Base-by-base conservation (phyloP, 768 basidiomycete species). In the Trametes cingulata region DNA sequence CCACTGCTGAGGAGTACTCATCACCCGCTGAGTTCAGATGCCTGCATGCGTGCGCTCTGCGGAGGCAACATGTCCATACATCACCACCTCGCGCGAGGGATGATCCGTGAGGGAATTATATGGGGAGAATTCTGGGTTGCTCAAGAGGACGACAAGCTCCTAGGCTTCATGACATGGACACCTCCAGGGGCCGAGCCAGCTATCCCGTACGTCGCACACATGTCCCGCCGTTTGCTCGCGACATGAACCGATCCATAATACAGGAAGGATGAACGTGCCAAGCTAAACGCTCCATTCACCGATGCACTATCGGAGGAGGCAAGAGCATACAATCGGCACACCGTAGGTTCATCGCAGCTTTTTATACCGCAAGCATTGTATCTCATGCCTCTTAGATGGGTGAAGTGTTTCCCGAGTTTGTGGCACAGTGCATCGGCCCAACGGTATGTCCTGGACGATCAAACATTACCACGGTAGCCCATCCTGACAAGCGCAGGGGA, bases 71-170 rank as follows among this genome's bases (percentile, higher is more conserved):
- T 19, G 5, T 25, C 46, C 12, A 41, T 40, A 9, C 25, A 17
- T 9, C 36, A 7, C 13, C 46, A 39, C 8, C 36, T 39, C 3
- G 46, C 55, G 24, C 55, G 55, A 0, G 46, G 36, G 36, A 40
- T 47, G 55, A 39, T 56, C 36, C 35, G 17, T 13, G 55, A 56
- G 19, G 45, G 45, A 6, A 46, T 48, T 17, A 29, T 19, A 7
- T 56, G 55, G 55, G 55, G 55, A 24, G 55, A 56, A 12, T 49
- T 56, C 36, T 56, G 55, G 55, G 48, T 46, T 15, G 55, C 55
- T 1, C 29, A 24, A 2, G 55, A 56, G 8, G 46, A 33, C 37
- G 55, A 39, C 2, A 36, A 48, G 22, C 55, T 56, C 24, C 46
- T 56, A 4, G 55, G 55, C 3, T 56, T 48, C 46, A 48, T 56